Conservation (phyloP, 768 basidiomycete species). For the Dentipellis fragilis region DNA sequence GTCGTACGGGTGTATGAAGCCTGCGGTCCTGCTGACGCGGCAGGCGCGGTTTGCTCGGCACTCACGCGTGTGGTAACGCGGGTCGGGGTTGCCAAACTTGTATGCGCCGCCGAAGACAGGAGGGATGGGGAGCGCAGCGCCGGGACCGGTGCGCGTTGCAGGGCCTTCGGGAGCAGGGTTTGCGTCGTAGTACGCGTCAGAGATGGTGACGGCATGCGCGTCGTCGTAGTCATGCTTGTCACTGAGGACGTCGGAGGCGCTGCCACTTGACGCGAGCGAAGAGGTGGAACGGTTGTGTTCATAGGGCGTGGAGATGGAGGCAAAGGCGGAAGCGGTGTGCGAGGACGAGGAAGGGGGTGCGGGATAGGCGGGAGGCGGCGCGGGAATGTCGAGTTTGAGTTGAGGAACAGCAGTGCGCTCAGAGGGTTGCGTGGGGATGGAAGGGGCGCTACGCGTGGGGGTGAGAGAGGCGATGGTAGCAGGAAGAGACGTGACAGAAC, state of each 20-base stretch:
- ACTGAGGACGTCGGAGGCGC: not conserved
- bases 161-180: constrained; percentile 35
- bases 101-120: not conserved
- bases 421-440: not conserved
- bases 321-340: not conserved
- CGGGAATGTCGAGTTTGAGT: not conserved
- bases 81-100: not conserved
- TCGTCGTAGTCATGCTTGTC: constrained; percentile 4
- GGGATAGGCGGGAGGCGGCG: not conserved
- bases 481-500: constrained; percentile 4
- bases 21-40: constrained; percentile 18
- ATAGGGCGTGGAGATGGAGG: not conserved
- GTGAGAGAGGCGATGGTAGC: constrained; percentile 3
- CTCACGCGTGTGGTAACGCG: constrained; percentile 6
- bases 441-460: constrained; percentile 1
- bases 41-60: constrained; percentile 14
- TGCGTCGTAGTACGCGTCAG: constrained; percentile 35
- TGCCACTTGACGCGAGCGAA: not conserved
- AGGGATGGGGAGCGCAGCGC: constrained; percentile 17
- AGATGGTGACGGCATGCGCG: constrained; percentile 20
- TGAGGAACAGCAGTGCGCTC: not conserved
- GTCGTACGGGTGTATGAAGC: constrained; percentile 22
- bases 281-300: not conserved
- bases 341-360: not conserved
- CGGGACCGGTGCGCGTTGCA: constrained; percentile 29